These are phyloP conservation scores for Ophiosphaerella korrae DNA, from an alignment of 2,329 filamentous ascomycete genomes.

Conservation along the genomic window DNA sequence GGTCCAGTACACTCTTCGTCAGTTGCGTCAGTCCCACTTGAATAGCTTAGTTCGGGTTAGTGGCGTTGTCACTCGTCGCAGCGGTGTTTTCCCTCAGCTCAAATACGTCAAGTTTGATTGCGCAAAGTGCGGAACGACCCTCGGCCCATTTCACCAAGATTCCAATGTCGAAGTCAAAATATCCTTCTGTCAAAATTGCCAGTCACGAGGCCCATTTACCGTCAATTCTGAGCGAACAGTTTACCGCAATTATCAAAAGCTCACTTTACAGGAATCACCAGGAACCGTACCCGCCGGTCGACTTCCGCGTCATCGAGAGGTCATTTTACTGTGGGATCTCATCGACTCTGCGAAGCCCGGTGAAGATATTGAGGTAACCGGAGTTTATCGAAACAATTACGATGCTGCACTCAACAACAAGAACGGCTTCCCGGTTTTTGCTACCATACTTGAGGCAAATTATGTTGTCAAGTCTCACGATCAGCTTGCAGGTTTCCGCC, in stretches of 20 bases:
- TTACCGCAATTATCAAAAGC: constrained; percentile 97
- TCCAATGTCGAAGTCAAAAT: constrained; percentile 96
- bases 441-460: constrained; percentile 96
- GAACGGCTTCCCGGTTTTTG: constrained; percentile 97
- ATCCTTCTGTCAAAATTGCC: constrained; percentile 94
- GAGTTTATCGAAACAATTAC: constrained; percentile 97
- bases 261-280: constrained; percentile 95
- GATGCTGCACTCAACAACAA: constrained; percentile 97
- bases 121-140: constrained; percentile 85
- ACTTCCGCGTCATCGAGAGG: constrained; percentile 88
- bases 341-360: constrained; percentile 97
- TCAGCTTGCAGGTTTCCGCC: constrained; percentile 91
- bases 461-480: constrained; percentile 97
- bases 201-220: constrained; percentile 91
- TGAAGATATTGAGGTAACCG: constrained; percentile 96
- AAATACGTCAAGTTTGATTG: constrained; percentile 99
- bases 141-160: constrained; percentile 97
- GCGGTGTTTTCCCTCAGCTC: constrained; percentile 94
- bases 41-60: constrained; percentile 95
- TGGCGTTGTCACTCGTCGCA: constrained; percentile 91
- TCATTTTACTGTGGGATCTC: constrained; percentile 94
- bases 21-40: constrained; percentile 91
- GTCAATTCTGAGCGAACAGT: constrained; percentile 97
- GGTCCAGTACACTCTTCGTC: constrained; percentile 91
- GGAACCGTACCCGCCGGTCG: constrained; percentile 96